These are phyloP conservation scores for Beauveria varroae DNA, from an alignment of 2,329 filamentous ascomycete species.

Conservation along the genomic window DNA sequence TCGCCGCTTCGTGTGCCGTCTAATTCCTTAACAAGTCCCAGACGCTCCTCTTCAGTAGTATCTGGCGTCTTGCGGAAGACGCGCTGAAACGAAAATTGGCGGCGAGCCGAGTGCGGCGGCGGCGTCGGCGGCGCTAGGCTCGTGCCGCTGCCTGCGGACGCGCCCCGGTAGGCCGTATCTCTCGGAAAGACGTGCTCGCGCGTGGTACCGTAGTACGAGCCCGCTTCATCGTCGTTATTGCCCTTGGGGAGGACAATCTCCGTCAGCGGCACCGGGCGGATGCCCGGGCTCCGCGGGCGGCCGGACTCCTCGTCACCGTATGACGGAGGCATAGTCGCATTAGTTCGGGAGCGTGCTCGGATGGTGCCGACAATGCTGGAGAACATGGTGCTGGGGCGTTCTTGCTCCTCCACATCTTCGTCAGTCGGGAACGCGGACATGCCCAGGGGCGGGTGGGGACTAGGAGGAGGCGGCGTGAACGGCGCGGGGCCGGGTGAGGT, in stretches of 20 bases:
- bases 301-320: constrained; percentile 28
- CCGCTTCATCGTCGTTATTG: constrained; percentile 35
- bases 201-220: constrained; percentile 30
- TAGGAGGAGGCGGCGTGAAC: constrained; percentile 28
- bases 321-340: constrained; percentile 24
- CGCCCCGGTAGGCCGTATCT: constrained; percentile 42
- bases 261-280: constrained; percentile 56
- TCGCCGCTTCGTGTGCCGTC: constrained; percentile 21
- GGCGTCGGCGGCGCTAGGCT: constrained; percentile 52
- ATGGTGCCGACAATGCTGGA: constrained; percentile 52
- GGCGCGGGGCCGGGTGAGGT: constrained; percentile 19
- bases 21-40: constrained; percentile 77
- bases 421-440: constrained; percentile 73
- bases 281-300: constrained; percentile 41
- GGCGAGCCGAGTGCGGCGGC: constrained; percentile 53
- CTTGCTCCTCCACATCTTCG: constrained; percentile 50
- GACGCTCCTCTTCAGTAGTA: constrained; percentile 72
- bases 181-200: constrained; percentile 40
- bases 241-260: constrained; percentile 47
- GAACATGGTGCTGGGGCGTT: constrained; percentile 40
- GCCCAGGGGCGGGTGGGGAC: constrained; percentile 67
- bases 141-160: constrained; percentile 34
- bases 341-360: constrained; percentile 26
- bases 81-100: constrained; percentile 90
- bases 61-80: constrained; percentile 52